A percentile compares a stretch with the other conserved stretches of the same genome.
Evolutionary conservation across 805 yeast species (phyloP).

Genomic region (Ogataea philodendri): DNA sequence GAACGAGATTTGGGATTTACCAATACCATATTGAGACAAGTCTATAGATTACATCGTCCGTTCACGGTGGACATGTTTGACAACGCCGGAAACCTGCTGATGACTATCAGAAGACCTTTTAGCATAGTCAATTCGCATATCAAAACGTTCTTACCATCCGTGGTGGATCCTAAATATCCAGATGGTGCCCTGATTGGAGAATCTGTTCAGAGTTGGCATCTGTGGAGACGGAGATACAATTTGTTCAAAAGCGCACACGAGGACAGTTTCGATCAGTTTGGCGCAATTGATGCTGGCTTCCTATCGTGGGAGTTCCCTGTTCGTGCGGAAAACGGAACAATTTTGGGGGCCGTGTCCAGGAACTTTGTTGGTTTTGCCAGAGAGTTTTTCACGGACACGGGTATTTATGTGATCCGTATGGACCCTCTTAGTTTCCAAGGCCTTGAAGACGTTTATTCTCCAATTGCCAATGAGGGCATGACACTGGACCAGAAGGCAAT

Average conservation of each 20-base stretch:
- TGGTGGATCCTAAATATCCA: conserved; percentile 35
- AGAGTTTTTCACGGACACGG: conserved; percentile 92
- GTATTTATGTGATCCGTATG: conserved; percentile 84
- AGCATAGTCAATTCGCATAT: conserved; percentile 87
- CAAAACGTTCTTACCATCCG: conserved; percentile 63
- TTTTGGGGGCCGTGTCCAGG: conserved; percentile 78
- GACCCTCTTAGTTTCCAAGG: conserved; percentile 69
- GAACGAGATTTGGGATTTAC: conserved; percentile 75
- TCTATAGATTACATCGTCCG: conserved; percentile 84
- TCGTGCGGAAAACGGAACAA: conserved; percentile 50
- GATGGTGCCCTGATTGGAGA: conserved; percentile 70
- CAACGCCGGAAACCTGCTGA: conserved; percentile 52
- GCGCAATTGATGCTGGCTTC: conserved; percentile 82
- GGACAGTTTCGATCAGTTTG: conserved; percentile 70
- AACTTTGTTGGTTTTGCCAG: conserved; percentile 95
- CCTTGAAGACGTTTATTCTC: conserved; percentile 49
- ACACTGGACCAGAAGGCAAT: conserved; percentile 83
- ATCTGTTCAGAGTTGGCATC: conserved; percentile 89
- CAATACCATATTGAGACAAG: conserved; percentile 75
- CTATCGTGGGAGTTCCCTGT: conserved; percentile 86
- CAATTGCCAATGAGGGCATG: conserved; percentile 42
- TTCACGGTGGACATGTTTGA: conserved; percentile 72
- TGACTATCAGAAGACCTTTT: conserved; percentile 79
- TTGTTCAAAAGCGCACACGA: conserved; percentile 50
- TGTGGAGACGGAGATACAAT: conserved; percentile 88